These are phyloP conservation scores for Phaeosphaeriaceae sp. DNA, from an alignment of 2,329 filamentous ascomycete species.

Conservation along the genomic window DNA sequence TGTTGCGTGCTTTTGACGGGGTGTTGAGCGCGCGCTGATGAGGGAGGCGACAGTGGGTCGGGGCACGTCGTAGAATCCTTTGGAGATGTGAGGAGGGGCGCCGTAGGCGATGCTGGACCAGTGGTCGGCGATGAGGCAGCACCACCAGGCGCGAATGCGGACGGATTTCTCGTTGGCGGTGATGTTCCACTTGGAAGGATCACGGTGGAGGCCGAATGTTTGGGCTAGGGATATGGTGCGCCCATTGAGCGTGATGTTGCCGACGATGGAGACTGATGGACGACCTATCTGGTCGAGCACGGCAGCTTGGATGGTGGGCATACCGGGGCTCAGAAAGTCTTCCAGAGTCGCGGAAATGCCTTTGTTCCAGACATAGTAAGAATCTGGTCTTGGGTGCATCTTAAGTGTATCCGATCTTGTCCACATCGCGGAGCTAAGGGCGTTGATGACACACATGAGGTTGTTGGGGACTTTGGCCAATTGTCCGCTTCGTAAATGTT, in stretches of 20 bases:
- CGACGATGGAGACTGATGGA: slow-evolving; percentile 50
- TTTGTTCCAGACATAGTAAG: slow-evolving; percentile 52
- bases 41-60: slow-evolving; percentile 56
- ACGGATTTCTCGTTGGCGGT: slow-evolving; percentile 59
- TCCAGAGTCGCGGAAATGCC: slow-evolving; percentile 51
- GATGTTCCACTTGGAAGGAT: slow-evolving; percentile 62
- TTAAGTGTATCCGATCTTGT: slow-evolving; percentile 44
- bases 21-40: slow-evolving; percentile 43
- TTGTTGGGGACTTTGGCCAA: slow-evolving; percentile 43
- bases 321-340: slow-evolving; percentile 51
- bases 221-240: slow-evolving; percentile 62
- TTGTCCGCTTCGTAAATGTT: slow-evolving; percentile 43
- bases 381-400: slow-evolving; percentile 46
- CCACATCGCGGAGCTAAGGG: slow-evolving; percentile 48
- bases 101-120: slow-evolving; percentile 66
- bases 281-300: slow-evolving; percentile 52
- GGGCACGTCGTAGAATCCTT: slow-evolving; percentile 64
- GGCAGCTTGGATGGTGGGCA: slow-evolving; percentile 49
- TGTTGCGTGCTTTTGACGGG: slow-evolving; percentile 54
- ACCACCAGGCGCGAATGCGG: slow-evolving; percentile 64
- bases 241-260: slow-evolving; percentile 62
- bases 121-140: slow-evolving; percentile 63
- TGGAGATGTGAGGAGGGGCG: slow-evolving; percentile 60
- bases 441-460: slow-evolving; percentile 50
- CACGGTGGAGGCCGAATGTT: slow-evolving; percentile 63